A percentile compares a stretch with the other conserved stretches of the same genome.
phyloP scores from a whole-genome alignment of 2,329 filamentous ascomycete species.

The Exophiala aquamarina region DNA sequence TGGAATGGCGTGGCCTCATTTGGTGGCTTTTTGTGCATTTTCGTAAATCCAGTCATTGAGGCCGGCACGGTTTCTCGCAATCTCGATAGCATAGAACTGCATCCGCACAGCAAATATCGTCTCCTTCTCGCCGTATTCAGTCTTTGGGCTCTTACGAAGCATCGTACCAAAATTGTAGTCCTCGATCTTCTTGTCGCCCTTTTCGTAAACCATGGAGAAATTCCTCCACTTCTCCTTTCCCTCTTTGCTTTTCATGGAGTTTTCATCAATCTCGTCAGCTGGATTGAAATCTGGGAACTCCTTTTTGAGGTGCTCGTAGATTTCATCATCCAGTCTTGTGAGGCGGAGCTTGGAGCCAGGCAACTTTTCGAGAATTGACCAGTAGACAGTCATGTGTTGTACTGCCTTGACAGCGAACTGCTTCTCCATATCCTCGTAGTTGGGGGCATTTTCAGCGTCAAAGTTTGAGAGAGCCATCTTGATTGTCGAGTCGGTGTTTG shows the following conservation, averaged over 20 bases:
- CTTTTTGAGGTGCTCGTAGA: slow-evolving; percentile 80
- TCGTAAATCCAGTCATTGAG: slow-evolving; percentile 98
- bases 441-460: slow-evolving; percentile 64
- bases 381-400: slow-evolving; percentile 96
- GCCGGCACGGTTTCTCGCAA: slow-evolving; percentile 75
- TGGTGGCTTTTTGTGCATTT: slow-evolving; percentile 63
- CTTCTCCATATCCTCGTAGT: slow-evolving; percentile 87
- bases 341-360: slow-evolving; percentile 85
- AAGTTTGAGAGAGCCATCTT: slow-evolving; percentile 22
- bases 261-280: slow-evolving; percentile 76
- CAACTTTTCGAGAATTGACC: slow-evolving; percentile 88
- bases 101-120: slow-evolving; percentile 87
- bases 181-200: slow-evolving; percentile 66
- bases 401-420: slow-evolving; percentile 98
- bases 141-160: slow-evolving; percentile 73
- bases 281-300: slow-evolving; percentile 95
- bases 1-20: too few species aligned
- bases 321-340: slow-evolving; percentile 93
- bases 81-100: slow-evolving; percentile 82
- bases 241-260: slow-evolving; percentile 94
- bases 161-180: slow-evolving; percentile 99
- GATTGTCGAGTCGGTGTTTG: background rate
- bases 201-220: slow-evolving; percentile 92
- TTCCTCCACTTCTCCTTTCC: slow-evolving; percentile 94
- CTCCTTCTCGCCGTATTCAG: slow-evolving; percentile 81